Percentiles rank a stretch among this genome's conserved stretches.
These are phyloP conservation scores for Globisporangium paroecandrum DNA, from an alignment of 352 stramenopile species.

Conservation along the genomic window DNA sequence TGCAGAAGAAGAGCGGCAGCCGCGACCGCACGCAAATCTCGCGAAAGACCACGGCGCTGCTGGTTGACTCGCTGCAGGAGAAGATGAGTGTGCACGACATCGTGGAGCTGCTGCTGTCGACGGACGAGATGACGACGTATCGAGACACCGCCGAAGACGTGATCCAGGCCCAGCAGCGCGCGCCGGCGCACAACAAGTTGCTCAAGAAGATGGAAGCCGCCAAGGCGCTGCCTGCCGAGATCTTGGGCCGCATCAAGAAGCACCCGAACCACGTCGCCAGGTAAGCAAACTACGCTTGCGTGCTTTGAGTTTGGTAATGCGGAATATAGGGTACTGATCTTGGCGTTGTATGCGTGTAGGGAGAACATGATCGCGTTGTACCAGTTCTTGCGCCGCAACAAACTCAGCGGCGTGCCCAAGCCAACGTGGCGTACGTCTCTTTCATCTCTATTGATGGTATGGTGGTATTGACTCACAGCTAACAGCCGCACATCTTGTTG, in stretches of 20 bases:
- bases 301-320: neutral
- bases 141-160: conserved; percentile 30
- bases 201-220: conserved; percentile 79
- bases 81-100: conserved; percentile 83
- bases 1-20: conserved; percentile 48
- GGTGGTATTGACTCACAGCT: neutral
- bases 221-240: conserved; percentile 54
- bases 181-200: conserved; percentile 73
- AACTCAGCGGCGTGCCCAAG: conserved; percentile 61
- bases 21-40: conserved; percentile 68
- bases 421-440: conserved; percentile 56
- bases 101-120: conserved; percentile 71
- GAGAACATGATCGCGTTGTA: conserved; percentile 86
- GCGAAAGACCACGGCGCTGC: conserved; percentile 33
- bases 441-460: neutral
- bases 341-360: conserved; percentile 14
- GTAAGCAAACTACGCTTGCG: conserved; percentile 9
- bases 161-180: conserved; percentile 45
- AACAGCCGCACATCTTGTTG: neutral
- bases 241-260: conserved; percentile 75
- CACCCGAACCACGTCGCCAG: conserved; percentile 58
- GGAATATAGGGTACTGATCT: neutral
- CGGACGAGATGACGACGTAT: conserved; percentile 65
- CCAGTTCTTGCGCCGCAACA: conserved; percentile 69
- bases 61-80: conserved; percentile 52